A percentile compares a stretch with the other conserved stretches of the same genome.
These are phyloP conservation scores for Podospora sp. DNA, from an alignment of 495 filamentous ascomycete genomes.

Conservation along the genomic window DNA sequence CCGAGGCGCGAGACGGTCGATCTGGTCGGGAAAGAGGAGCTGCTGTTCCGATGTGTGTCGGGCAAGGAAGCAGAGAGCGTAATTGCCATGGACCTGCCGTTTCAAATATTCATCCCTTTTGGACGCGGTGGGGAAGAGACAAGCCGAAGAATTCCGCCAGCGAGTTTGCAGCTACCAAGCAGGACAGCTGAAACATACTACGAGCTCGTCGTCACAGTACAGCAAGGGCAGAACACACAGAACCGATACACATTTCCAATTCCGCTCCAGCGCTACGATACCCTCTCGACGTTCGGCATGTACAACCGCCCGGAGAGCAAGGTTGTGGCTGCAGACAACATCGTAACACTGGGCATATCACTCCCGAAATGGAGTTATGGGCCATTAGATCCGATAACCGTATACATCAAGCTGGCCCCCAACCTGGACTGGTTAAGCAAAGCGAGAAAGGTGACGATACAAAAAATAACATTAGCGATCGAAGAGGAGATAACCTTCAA, in stretches of 20 bases:
- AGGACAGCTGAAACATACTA: constrained; percentile 95
- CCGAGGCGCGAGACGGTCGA: constrained; percentile 89
- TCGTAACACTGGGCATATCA: constrained; percentile 88
- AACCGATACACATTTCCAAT: constrained; percentile 91
- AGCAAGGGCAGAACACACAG: constrained; percentile 83
- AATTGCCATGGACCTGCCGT: constrained; percentile 95
- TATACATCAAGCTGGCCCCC: constrained; percentile 89
- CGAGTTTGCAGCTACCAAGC: constrained; percentile 86
- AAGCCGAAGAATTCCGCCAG: constrained; percentile 85
- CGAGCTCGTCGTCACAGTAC: constrained; percentile 93
- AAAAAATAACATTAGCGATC: constrained; percentile 89
- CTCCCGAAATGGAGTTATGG: constrained; percentile 96
- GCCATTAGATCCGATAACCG: constrained; percentile 89
- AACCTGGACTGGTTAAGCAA: constrained; percentile 90
- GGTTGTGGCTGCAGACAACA: constrained; percentile 80
- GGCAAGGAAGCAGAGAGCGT: constrained; percentile 86
- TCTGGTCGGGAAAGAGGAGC: constrained; percentile 92
- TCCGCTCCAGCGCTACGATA: constrained; percentile 90
- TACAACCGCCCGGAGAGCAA: constrained; percentile 93
- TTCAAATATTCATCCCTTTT: constrained; percentile 95
- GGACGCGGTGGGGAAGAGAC: constrained; percentile 86
- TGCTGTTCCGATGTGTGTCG: constrained; percentile 81
- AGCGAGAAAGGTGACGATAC: constrained; percentile 89
- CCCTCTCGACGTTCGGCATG: constrained; percentile 97
- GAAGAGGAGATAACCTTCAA: constrained; percentile 98